These are phyloP conservation scores for Auriscalpium vulgare DNA, from an alignment of 768 basidiomycete species.

Conservation along the genomic window DNA sequence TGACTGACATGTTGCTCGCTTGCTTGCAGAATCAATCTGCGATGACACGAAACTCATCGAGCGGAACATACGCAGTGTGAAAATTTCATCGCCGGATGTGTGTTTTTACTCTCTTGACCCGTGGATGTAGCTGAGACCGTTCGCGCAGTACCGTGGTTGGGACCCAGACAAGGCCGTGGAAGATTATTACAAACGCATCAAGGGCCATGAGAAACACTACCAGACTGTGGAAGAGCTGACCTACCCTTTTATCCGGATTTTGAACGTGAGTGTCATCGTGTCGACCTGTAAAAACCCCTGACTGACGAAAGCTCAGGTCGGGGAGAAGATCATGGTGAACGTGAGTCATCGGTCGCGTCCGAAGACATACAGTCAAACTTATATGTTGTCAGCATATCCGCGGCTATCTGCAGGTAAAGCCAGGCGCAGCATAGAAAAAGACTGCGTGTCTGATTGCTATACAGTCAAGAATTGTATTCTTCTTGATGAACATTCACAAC, in stretches of 20 bases:
- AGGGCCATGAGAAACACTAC: conserved; percentile 80
- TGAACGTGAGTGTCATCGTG: conserved; percentile 52
- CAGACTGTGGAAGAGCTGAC: conserved; percentile 86
- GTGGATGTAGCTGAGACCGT: neutral
- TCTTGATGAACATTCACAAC: conserved; percentile 99
- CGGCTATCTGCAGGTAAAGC: conserved; percentile 73
- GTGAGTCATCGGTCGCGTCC: conserved; percentile 32
- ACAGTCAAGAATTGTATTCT: conserved; percentile 93
- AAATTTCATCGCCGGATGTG: conserved; percentile 97
- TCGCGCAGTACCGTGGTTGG: conserved; percentile 79
- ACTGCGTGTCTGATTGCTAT: conserved; percentile 7
- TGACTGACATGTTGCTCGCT: conserved; percentile 2
- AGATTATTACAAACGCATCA: conserved; percentile 89
- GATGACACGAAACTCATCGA: conserved; percentile 91
- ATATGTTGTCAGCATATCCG: conserved; percentile 48
- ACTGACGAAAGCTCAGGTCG: conserved; percentile 46
- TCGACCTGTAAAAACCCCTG: conserved; percentile 1
- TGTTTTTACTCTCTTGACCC: conserved; percentile 22
- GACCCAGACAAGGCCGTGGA: conserved; percentile 84
- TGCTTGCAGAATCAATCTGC: conserved; percentile 70
- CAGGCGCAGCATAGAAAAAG: too few relatives aligned
- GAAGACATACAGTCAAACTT: too few relatives aligned
- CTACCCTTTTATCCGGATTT: conserved; percentile 91
- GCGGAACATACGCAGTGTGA: conserved; percentile 90
- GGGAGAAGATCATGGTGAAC: conserved; percentile 94